Evolutionary conservation across 495 filamentous ascomycete species (phyloP).

Genomic region (Entonaema liquescens): DNA sequence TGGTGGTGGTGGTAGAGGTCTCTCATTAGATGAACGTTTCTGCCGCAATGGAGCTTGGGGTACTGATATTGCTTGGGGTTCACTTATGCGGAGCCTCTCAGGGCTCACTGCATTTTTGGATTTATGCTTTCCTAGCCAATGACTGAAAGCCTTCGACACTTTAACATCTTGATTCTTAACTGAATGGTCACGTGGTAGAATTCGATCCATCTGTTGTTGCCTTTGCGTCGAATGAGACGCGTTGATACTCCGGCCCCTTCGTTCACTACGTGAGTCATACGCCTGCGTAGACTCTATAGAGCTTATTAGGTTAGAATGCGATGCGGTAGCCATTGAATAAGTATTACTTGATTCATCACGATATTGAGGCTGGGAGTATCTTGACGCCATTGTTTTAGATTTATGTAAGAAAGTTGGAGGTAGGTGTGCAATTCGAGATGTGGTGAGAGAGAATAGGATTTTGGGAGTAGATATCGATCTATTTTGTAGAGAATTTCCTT

Average conservation of each 20-base stretch:
- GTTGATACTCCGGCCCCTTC: not conserved
- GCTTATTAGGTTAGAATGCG: not conserved
- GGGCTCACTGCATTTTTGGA: not conserved
- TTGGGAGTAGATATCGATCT: not conserved
- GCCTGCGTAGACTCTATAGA: constrained; percentile 31
- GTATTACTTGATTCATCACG: not conserved
- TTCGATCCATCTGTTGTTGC: constrained; percentile 6
- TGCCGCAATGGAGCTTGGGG: not conserved
- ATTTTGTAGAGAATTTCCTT: constrained; percentile 1
- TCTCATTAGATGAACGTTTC: not conserved
- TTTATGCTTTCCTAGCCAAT: constrained; percentile 24
- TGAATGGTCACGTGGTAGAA: not conserved
- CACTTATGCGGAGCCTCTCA: constrained; percentile 18
- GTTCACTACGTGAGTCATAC: constrained; percentile 13
- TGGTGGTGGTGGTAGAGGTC: not conserved
- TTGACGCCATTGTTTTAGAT: constrained; percentile 19
- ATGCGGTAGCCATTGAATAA: not conserved
- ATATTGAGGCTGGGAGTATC: constrained; percentile 4
- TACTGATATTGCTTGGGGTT: not conserved
- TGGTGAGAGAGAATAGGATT: not conserved
- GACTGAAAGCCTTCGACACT: constrained; percentile 10
- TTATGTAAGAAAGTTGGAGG: not conserved
- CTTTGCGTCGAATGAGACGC: not conserved
- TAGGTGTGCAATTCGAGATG: too few species aligned
- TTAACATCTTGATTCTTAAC: constrained; percentile 3